Base-by-base conservation (phyloP, 1,139 yeast genomes). In the Torulaspora globosa region DNA sequence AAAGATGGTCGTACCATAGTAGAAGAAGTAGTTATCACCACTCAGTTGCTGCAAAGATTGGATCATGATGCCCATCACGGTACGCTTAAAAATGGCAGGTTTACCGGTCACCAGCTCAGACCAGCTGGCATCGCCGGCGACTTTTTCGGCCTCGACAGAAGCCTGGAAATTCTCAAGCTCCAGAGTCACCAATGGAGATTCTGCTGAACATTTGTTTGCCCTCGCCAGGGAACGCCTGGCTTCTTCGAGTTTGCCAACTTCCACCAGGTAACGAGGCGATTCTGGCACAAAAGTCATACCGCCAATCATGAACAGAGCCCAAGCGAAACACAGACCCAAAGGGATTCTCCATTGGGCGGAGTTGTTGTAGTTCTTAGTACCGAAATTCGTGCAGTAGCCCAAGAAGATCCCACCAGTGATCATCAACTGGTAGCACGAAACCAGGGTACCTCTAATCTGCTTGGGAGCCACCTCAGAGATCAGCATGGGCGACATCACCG, bases 21-120 rank as follows among this genome's bases (percentile, higher is more conserved):
- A 84, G 75, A 84, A 84, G 72, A 84, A 83, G 69, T 83, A 84
- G 72, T 84, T 84, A 65, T 80, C 77, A 75, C 92, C 94, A 50
- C 88, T 80, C 57, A 84, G 75, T 69, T 84, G 94, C 70, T 84
- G 92, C 59, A 84, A 68, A 21, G 82, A 73, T 73, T 81, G 84
- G 55, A 84, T 67, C 67, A 79, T 62, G 50, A 81, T 68, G 63
- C 94, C 94, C 62, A 80, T 72, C 19, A 80, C 30, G 18, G 83
- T 74, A 71, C 95, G 76, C 70, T 74, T 76, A 57, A 82, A 68
- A 48, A 66, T 62, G 39, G 59, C 59, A 40, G 69, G 88, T 65
- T 79, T 75, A 66, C 87, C 86, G 41, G 78, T 73, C 58, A 82
- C 54, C 52, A 84, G 71, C 62, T 83, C 84, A 44, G 63, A 64